Evolutionary conservation across 345 rosid species (phyloP), one percentile per base, ranked within the genome.

Genomic region (Ceriops decandra): DNA sequence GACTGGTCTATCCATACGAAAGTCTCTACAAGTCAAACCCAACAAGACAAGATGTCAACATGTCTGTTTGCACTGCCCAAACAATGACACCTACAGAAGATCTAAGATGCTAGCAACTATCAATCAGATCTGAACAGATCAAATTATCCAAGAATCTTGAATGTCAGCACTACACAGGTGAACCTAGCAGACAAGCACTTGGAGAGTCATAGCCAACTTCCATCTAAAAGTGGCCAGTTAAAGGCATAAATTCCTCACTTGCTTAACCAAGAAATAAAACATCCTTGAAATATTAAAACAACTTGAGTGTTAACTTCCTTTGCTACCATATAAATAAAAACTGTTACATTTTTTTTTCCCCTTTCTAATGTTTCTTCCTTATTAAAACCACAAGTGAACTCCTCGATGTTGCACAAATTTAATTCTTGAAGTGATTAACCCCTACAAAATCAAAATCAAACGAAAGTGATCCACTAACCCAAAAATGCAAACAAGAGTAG

Each of bases 1-100:
- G 42, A 53, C 56, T 51, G 60, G 76, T 69, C 58, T 69, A 72
- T 68, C 81, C 81, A 84, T 78, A 36, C 56, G 63, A 53, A 71
- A 63, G 51, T 3, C 33, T 62, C 65, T 13, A 67, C 61, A 69
- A 56, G 68, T 78, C 63, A 46, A 69, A 60, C 52, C 46, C 64
- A 60, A 52, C 33, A 68, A 51, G 56, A 52, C 20, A n/a, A 31
- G 5, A 26, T 38, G 20, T 62, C 22, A 63, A 38, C 31, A 27
- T 47, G 17, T 33, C 54, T 32, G 52, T 13, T 35, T 60, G 30
- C 70, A 58, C 46, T 22, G 49, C 49, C 17, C 49, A 11, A 13
- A 15, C 49, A 17, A 42, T 42, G 47, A 42, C 15, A 58, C 54
- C 72, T 63, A 63, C 65, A 35, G 46, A 59, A 60, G 19, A 64